Evolutionary conservation across 78 protist genomes (phyloP), one percentile per base, ranked within the genome.

Genomic region (Dictyostelium brefeldianum): DNA sequence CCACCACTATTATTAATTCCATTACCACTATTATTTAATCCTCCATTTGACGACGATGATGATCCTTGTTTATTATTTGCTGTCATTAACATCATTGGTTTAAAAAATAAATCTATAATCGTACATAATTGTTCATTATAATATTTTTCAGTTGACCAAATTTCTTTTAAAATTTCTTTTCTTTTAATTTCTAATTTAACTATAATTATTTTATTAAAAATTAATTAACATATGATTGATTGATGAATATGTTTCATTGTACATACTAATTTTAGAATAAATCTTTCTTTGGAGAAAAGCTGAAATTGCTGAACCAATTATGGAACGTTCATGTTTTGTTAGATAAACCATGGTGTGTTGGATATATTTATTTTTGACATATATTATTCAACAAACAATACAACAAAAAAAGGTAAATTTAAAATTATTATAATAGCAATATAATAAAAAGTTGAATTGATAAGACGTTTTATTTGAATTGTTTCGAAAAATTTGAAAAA

Each of bases 81-180:
- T 22, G 31, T 22, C 22, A 36, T 80, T 25, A 11, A 18, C 36
- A 78, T 27, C 83, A 54, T 54, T 43, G 85, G 71, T 46, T 59
- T 80, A n/a, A 59, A 59, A 59, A 80, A 85, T 64, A 85, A 27
- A 46, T 85, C 92, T 5, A 74, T 85, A 17, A 85, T 17, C 4
- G 83, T 77, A 5, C 18, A 31, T 8, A 85, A 22, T 62, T 85
- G 92, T 11, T 74, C 82, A 20, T 77, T 85, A 50, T 85, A 85
- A 27, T 47, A 85, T 62, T 80, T 85, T 47, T 85, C 92, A 12
- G 92, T 85, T n/a, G 80, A 57, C 82, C 83, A 85, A 41, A 85
- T 85, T 27, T 85, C 92, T 64, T 85, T 85, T 4, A 65, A 46
- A 20, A 77, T 64, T 29, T 85, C 92, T 62, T 41, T 77, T 77